Conservation (phyloP, 2,329 filamentous ascomycete species). For the Ceratocystis destructans region DNA sequence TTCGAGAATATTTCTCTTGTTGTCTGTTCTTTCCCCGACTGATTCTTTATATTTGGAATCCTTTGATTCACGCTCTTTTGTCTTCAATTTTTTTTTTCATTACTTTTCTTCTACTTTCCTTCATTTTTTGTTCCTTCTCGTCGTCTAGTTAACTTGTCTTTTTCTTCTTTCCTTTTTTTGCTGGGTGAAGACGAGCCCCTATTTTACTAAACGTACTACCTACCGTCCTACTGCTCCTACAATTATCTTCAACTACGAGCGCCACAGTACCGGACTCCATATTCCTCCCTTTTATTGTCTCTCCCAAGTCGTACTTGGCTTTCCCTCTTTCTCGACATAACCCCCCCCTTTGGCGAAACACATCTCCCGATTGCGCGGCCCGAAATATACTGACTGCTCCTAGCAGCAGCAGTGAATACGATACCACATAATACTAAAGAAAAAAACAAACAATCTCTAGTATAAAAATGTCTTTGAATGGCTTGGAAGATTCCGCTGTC, state of each 20-base stretch:
- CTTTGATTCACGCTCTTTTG: not conserved
- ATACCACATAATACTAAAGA: not conserved
- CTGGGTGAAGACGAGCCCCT: not conserved
- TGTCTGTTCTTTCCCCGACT: constrained; percentile 1
- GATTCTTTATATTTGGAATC: not conserved
- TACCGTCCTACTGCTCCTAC: not conserved
- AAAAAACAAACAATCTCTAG: not conserved
- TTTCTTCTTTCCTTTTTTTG: not conserved
- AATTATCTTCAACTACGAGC: not conserved
- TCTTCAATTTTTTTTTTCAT: not conserved
- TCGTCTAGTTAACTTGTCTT: constrained; percentile 10
- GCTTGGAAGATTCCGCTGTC: constrained; percentile 68
- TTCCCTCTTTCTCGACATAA: not conserved
- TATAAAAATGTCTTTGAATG: constrained; percentile 80
- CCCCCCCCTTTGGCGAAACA: constrained; percentile 8
- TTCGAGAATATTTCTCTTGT: constrained; percentile 8
- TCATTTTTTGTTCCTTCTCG: not conserved
- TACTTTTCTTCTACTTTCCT: not conserved
- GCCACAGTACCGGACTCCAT: not conserved
- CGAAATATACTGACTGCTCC: constrained; percentile 8
- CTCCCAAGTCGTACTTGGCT: not conserved
- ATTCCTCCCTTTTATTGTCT: constrained; percentile 10
- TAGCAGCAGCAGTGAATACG: not conserved
- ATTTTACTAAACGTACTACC: constrained; percentile 1
- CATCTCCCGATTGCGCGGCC: constrained; percentile 8